Base-by-base conservation (phyloP, 441 rosid genomes). In the Gossypium schwendimanii region DNA sequence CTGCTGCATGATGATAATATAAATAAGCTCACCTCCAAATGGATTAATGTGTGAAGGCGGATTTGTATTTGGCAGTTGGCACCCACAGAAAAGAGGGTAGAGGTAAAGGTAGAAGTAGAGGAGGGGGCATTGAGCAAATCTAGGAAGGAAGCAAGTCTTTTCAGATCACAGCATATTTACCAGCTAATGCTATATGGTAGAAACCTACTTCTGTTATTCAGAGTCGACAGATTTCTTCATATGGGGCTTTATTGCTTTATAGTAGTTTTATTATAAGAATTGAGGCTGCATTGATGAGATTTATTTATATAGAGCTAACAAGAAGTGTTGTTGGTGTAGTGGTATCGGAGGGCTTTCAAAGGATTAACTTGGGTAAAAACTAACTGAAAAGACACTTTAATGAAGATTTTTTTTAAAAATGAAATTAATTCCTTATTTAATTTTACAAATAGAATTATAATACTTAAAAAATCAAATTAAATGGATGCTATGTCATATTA, bases 91-190 rank as follows among this genome's bases (percentile, higher is more conserved):
- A 57, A 58, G 23, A 41, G 54, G 15, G 18, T 26, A 24, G 11
- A 14, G 50, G 9, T 33, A 33, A 33, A 6, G 18, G 49, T 20
- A 28, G 65, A 24, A 11, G 53, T 61, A 39, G 62, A 77, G 9
- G 39, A 33, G 39, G 39, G 39, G 39, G 57, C 77, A 53, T 71
- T 49, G 63, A 47, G 79, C 49, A 69, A 74, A 50, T 23, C 72
- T 77, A 69, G 72, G 44, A 66, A 63, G 12, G 52, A 66, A 63
- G 68, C 55, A 21, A 39, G 63, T 75, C 75, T 28, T 70, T 45
- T 45, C 50, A 45, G 50, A 49, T 44, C 52, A 52, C 7, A 70
- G 61, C 76, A 57, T 65, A 41, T 71, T 59, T 57, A 31, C 78
- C 58, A 36, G 45, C 79, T 33, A 33, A 33, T 33, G 39, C 39